A percentile compares a stretch with the other conserved stretches of the same genome.
Evolutionary conservation across 2,329 filamentous ascomycete species (phyloP).

Genomic region (Monosporascus sp.): DNA sequence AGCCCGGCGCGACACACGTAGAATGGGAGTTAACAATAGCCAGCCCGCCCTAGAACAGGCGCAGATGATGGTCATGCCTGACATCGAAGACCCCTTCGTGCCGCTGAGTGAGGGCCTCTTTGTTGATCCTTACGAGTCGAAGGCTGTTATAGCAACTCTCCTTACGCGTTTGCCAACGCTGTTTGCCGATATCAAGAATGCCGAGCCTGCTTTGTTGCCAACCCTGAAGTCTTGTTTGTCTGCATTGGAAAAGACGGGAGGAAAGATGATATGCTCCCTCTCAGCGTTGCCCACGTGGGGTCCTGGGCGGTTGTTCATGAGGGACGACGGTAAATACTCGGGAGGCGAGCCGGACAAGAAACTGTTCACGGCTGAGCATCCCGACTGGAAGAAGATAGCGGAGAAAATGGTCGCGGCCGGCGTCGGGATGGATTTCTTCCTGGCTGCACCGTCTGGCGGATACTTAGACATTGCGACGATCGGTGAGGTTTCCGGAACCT

Average conservation of each 20-base stretch:
- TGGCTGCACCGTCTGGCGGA: conserved; percentile 82
- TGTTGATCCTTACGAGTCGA: conserved; percentile 86
- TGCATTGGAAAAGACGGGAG: conserved; percentile 81
- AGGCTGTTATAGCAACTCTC: conserved; percentile 79
- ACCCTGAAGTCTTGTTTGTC: conserved; percentile 77
- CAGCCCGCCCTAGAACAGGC: conserved; percentile 74
- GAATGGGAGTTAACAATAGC: conserved; percentile 9
- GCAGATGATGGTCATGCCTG: conserved; percentile 98
- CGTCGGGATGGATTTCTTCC: conserved; percentile 88
- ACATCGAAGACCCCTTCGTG: conserved; percentile 93
- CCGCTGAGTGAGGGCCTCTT: conserved; percentile 88
- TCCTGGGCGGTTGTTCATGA: conserved; percentile 75
- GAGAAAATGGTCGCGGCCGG: conserved; percentile 84
- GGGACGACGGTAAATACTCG: conserved; percentile 82
- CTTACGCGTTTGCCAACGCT: conserved; percentile 76
- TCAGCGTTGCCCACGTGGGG: conserved; percentile 89
- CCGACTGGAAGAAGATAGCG: conserved; percentile 78
- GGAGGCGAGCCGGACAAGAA: conserved; percentile 89
- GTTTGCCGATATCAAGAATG: conserved; percentile 83
- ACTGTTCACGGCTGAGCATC: conserved; percentile 84
- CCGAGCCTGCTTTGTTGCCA: conserved; percentile 82
- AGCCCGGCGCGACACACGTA: background rate
- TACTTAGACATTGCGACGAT: conserved; percentile 93
- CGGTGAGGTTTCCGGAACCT: conserved; percentile 46
- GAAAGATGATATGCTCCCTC: conserved; percentile 85